Percentiles rank a stretch among this genome's conserved stretches.
These are phyloP conservation scores for Aspergillus sparsus DNA, from an alignment of 495 filamentous ascomycete species.

Conservation along the genomic window DNA sequence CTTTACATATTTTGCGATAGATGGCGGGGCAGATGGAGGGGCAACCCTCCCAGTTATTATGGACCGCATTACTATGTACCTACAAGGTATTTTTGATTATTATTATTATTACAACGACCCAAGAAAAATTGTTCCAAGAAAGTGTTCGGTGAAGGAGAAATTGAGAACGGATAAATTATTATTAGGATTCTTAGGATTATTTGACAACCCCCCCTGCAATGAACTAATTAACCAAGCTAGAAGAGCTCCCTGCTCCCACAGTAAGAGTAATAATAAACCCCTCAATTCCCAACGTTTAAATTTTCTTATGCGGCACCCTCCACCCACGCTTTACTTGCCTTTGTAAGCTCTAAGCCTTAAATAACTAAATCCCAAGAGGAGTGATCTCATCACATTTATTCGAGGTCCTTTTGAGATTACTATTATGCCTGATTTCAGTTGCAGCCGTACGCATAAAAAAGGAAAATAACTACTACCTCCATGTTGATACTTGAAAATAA, in stretches of 20 bases:
- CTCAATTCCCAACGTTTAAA: not conserved
- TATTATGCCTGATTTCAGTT: not conserved
- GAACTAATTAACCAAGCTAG: not conserved
- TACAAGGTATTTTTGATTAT: slow-evolving; percentile 9
- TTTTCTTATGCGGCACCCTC: not conserved
- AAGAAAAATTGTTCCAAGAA: slow-evolving; percentile 21
- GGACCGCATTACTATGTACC: not conserved
- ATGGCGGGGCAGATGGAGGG: slow-evolving; percentile 45
- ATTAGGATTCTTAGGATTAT: not conserved
- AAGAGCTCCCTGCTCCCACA: not conserved
- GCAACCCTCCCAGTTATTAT: slow-evolving; percentile 15
- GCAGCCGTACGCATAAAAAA: too few species aligned
- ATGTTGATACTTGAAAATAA: not conserved
- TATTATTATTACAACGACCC: slow-evolving; percentile 17
- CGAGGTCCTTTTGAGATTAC: not conserved
- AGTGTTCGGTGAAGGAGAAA: slow-evolving; percentile 26
- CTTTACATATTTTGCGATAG: slow-evolving; percentile 10
- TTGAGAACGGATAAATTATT: slow-evolving; percentile 18
- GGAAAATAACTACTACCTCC: not conserved
- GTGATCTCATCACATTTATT: not conserved
- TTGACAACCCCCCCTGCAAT: not conserved
- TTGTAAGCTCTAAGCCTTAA: too few species aligned
- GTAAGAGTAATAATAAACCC: not conserved
- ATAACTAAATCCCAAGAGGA: not conserved
- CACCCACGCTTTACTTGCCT: too few species aligned